Percentiles rank a stretch among this genome's conserved stretches.
Evolutionary conservation across 306 rosid species (phyloP).

Genomic region (Begonia fuchsioides): DNA sequence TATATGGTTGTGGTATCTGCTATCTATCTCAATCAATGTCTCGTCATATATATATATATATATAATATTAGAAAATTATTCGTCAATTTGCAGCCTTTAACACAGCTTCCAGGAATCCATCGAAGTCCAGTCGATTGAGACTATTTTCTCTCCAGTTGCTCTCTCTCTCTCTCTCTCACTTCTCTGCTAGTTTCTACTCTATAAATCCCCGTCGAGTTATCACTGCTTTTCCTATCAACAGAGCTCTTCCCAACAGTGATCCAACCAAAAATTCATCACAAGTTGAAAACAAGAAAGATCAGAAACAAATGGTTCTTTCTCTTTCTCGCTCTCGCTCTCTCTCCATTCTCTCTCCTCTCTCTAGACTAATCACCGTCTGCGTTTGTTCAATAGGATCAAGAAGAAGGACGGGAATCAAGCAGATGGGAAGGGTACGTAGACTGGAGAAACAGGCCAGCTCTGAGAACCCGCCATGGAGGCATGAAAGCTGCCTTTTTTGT

Average conservation of each 20-base stretch:
- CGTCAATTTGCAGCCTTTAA: not conserved
- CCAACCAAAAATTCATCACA: conserved; percentile 15
- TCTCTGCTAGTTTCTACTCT: not conserved
- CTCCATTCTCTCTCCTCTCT: not conserved
- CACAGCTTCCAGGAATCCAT: not conserved
- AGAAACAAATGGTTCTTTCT: conserved; percentile 25
- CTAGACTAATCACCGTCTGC: conserved; percentile 1
- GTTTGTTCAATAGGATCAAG: conserved; percentile 26
- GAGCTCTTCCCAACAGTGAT: conserved; percentile 3
- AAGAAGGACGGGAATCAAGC: conserved; percentile 18
- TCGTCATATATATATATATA: no score
- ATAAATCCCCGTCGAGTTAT: not conserved
- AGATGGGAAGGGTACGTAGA: conserved; percentile 83
- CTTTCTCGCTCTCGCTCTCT: conserved; percentile 1
- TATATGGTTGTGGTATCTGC: not conserved
- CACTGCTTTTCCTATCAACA: not conserved
- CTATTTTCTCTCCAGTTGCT: not conserved
- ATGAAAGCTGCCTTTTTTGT: conserved; percentile 76
- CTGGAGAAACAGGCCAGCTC: conserved; percentile 67
- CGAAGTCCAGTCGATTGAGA: not conserved
- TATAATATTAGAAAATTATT: not conserved
- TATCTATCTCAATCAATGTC: not conserved
- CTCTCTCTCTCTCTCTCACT: not conserved
- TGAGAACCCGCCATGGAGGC: conserved; percentile 74
- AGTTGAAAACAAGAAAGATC: conserved; percentile 6